Conservation (phyloP, 805 yeast genomes). For the Saturnispora silvae region DNA sequence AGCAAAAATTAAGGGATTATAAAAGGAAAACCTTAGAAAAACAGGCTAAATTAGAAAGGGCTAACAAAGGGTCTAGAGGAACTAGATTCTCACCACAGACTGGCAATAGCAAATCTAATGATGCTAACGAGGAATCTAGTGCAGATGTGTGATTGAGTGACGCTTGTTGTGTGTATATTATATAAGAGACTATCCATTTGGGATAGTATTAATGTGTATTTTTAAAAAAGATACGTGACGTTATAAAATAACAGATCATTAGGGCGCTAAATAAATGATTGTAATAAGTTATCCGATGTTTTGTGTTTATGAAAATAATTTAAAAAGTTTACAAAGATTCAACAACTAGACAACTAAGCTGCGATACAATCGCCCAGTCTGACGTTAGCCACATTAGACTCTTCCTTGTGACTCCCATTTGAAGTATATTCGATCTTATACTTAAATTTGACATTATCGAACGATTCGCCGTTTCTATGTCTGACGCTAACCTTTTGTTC, state of each 20-base stretch:
- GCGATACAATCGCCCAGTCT: no score
- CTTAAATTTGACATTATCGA: slow-evolving; percentile 43
- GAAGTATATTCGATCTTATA: slow-evolving; percentile 57
- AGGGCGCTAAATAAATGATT: no score
- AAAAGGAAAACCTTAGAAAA: slow-evolving; percentile 21
- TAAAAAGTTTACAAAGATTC: no score
- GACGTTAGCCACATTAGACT: slow-evolving; percentile 57
- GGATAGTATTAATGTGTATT: no score
- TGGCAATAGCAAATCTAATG: slow-evolving; percentile 8
- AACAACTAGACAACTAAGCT: no score
- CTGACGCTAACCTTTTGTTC: slow-evolving; percentile 19
- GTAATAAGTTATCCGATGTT: no score
- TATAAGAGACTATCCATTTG: no score
- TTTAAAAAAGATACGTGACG: no score
- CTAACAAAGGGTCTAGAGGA: slow-evolving; percentile 10
- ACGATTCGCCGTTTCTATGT: slow-evolving; percentile 13
- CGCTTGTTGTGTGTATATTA: no score
- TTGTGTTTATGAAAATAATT: no score
- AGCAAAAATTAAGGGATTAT: slow-evolving; percentile 27
- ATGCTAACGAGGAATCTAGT: slow-evolving; percentile 1
- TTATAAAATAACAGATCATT: no score
- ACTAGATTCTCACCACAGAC: slow-evolving; percentile 25
- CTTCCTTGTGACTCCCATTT: slow-evolving; percentile 39
- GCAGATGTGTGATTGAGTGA: slow-evolving; percentile 5
- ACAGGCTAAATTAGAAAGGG: slow-evolving; percentile 16